These are phyloP conservation scores for Xylaria sp. DNA, from an alignment of 2,329 filamentous ascomycete genomes.

Conservation along the genomic window DNA sequence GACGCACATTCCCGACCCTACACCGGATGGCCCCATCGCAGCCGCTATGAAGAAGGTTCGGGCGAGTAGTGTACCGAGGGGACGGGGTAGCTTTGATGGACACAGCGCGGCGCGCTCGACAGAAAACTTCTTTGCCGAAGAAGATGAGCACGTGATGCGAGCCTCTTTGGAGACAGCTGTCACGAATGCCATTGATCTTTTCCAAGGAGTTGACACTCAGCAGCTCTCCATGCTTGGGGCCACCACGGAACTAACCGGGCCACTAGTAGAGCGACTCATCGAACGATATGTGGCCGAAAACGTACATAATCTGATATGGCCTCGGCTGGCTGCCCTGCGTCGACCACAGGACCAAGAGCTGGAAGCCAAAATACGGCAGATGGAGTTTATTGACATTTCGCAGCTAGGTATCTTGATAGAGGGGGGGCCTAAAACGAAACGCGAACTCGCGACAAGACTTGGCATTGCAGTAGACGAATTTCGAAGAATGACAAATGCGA, in stretches of 20 bases:
- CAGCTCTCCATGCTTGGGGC: slow-evolving; percentile 91
- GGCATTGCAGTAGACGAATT: slow-evolving; percentile 87
- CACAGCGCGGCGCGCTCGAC: slow-evolving; percentile 60
- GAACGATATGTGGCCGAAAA: slow-evolving; percentile 95
- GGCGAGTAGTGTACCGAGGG: slow-evolving; percentile 60
- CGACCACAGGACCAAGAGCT: slow-evolving; percentile 86
- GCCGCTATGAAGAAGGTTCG: slow-evolving; percentile 66
- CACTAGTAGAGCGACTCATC: slow-evolving; percentile 91
- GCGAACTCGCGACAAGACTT: slow-evolving; percentile 81
- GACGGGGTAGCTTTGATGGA: slow-evolving; percentile 51
- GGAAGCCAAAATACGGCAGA: slow-evolving; percentile 89
- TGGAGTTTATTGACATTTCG: slow-evolving; percentile 93
- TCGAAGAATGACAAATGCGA: slow-evolving; percentile 80
- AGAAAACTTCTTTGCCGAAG: slow-evolving; percentile 79
- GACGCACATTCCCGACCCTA: slow-evolving; percentile 67
- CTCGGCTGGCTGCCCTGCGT: slow-evolving; percentile 80
- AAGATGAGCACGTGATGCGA: slow-evolving; percentile 92
- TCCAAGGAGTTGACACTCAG: slow-evolving; percentile 94
- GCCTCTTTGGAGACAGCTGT: slow-evolving; percentile 91
- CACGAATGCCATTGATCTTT: slow-evolving; percentile 92
- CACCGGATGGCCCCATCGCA: slow-evolving; percentile 66
- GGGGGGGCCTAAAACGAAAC: slow-evolving; percentile 80
- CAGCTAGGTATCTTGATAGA: slow-evolving; percentile 91
- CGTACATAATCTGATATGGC: slow-evolving; percentile 89
- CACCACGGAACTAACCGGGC: slow-evolving; percentile 92